phyloP scores from a whole-genome alignment of 305 asterid genomes.

The Rubia peregrina region DNA sequence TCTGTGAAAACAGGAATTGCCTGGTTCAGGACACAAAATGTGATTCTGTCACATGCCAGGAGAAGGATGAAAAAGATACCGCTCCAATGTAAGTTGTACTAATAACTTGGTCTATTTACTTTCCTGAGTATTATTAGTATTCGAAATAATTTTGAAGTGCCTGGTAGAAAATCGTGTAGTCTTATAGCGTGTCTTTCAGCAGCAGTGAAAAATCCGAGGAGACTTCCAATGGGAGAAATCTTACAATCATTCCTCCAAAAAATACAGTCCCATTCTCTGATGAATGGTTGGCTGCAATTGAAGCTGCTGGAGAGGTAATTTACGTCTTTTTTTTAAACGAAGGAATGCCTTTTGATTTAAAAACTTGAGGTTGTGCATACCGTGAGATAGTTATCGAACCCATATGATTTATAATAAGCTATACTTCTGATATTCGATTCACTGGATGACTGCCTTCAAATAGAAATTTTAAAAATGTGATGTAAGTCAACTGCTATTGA shows the following conservation, averaged over 20 bases:
- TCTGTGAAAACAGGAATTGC: conserved; percentile 24
- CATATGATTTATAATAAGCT: too few relatives aligned
- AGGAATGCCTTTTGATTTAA: not conserved
- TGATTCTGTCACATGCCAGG: conserved; percentile 22
- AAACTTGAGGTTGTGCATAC: not conserved
- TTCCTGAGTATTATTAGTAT: not conserved
- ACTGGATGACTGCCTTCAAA: not conserved
- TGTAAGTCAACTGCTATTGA: not conserved
- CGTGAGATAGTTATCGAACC: not conserved
- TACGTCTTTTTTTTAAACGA: not conserved
- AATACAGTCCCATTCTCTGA: conserved; percentile 88
- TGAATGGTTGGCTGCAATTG: conserved; percentile 94
- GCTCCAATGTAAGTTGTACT: conserved; percentile 14
- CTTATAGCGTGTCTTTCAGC: conserved; percentile 15
- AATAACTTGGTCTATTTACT: not conserved
- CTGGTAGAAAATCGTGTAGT: not conserved
- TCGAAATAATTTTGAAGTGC: not conserved
- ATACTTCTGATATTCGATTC: not conserved
- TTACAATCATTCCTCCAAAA: conserved; percentile 39
- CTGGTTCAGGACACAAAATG: conserved; percentile 22
- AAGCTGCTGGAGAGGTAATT: conserved; percentile 98
- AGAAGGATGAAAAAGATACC: conserved; percentile 26
- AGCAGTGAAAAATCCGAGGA: conserved; percentile 36
- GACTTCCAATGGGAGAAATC: conserved; percentile 26
- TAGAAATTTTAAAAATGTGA: not conserved